A percentile compares a stretch with the other conserved stretches of the same genome.
phyloP scores from a whole-genome alignment of 192 early-diverging fungal genomes.

The Allomyces arbusculus region DNA sequence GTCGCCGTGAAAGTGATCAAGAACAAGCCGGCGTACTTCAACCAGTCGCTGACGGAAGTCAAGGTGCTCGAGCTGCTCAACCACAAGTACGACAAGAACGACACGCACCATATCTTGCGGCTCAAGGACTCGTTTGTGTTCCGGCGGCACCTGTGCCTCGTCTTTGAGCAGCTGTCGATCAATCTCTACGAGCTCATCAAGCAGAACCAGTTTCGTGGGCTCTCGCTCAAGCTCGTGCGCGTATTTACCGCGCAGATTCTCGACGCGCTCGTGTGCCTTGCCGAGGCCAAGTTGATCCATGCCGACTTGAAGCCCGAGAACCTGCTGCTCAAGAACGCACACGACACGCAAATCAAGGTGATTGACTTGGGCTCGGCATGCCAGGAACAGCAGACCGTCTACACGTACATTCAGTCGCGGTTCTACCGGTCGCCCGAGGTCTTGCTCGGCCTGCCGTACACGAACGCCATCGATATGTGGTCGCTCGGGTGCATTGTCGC shows the following conservation, averaged over 20 bases:
- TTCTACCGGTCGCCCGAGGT: constrained; percentile 96
- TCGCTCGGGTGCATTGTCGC: constrained; percentile 93
- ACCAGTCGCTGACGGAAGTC: constrained; percentile 94
- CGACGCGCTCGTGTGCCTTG: constrained; percentile 69
- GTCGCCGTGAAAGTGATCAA: constrained; percentile 97
- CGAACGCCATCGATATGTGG: constrained; percentile 94
- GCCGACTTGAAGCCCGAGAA: constrained; percentile 99
- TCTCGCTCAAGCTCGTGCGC: constrained; percentile 80
- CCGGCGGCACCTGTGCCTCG: constrained; percentile 78
- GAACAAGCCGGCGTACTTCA: constrained; percentile 92
- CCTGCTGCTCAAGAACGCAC: constrained; percentile 68
- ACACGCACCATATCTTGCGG: constrained; percentile 74
- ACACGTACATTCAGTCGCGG: constrained; percentile 95
- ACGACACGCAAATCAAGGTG: constrained; percentile 51
- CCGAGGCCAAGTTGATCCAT: constrained; percentile 79
- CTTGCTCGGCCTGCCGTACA: constrained; percentile 79
- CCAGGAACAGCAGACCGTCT: constrained; percentile 80
- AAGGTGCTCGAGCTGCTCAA: constrained; percentile 82
- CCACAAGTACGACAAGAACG: constrained; percentile 61
- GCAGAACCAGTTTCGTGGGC: constrained; percentile 86
- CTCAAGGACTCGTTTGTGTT: constrained; percentile 87
- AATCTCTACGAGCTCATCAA: constrained; percentile 97
- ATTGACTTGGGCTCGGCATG: constrained; percentile 99
- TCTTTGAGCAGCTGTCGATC: constrained; percentile 90
- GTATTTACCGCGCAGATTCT: constrained; percentile 85